phyloP scores from a whole-genome alignment of 306 rosid species.

The Cotoneaster glaucophyllus region DNA sequence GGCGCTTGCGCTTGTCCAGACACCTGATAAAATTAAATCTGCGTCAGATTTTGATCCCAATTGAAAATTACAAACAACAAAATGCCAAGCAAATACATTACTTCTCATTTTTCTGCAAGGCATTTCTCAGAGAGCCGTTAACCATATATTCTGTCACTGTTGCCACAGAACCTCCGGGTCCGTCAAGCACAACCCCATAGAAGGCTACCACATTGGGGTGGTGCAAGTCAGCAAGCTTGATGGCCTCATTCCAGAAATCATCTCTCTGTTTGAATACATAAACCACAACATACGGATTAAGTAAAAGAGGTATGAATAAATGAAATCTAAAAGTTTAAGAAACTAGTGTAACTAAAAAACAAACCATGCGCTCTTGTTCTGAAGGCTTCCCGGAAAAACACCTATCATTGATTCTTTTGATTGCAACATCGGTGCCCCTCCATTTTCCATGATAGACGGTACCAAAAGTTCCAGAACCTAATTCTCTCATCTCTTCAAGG shows the following conservation, averaged over 20 bases:
- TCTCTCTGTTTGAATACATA: slow-evolving; percentile 45
- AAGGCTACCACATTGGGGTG: slow-evolving; percentile 97
- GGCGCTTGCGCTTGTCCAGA: slow-evolving; percentile 81
- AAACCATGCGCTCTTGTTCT: slow-evolving; percentile 85
- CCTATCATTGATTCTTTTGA: slow-evolving; percentile 81
- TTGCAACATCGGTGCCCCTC: slow-evolving; percentile 95
- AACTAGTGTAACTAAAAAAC: slow-evolving; percentile 12
- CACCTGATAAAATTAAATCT: slow-evolving; percentile 39
- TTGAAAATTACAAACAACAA: background rate
- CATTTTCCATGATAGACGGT: slow-evolving; percentile 95
- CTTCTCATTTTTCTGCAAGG: slow-evolving; percentile 82
- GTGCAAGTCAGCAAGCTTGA: slow-evolving; percentile 88
- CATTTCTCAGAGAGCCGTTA: slow-evolving; percentile 81
- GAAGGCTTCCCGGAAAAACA: slow-evolving; percentile 92
- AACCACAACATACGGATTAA: slow-evolving; percentile 1
- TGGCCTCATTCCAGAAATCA: slow-evolving; percentile 98
- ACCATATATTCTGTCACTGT: slow-evolving; percentile 95
- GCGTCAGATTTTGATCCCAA: slow-evolving; percentile 6
- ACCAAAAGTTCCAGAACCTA: slow-evolving; percentile 88
- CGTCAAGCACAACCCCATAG: slow-evolving; percentile 91
- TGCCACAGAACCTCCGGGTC: slow-evolving; percentile 83
- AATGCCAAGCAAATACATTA: slow-evolving; percentile 14
- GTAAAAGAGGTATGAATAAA: background rate
- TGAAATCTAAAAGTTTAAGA: background rate
- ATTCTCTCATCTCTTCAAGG: slow-evolving; percentile 77